phyloP scores from a whole-genome alignment of 805 yeast species.

The Pichia manshurica region DNA sequence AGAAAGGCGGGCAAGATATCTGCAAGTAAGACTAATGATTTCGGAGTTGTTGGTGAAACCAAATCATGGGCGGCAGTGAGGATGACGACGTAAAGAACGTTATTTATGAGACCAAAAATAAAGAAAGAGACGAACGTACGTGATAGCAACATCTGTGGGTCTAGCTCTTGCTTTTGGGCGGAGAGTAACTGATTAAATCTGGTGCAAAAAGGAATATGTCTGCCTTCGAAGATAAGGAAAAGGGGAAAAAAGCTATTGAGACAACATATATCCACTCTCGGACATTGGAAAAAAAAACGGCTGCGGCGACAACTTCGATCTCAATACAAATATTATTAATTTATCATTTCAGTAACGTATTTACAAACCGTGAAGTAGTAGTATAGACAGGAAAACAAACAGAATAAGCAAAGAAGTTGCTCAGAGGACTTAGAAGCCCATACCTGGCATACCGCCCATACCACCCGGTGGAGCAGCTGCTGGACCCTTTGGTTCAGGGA shows the following conservation, averaged over 20 bases:
- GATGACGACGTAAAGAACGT: constrained; percentile 85
- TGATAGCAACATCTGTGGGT: background rate
- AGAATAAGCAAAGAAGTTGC: background rate
- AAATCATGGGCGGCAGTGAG: constrained; percentile 88
- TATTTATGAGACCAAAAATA: constrained; percentile 81
- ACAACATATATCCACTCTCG: too few relatives aligned
- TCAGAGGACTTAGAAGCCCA: constrained; percentile 20
- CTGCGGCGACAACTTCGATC: too few relatives aligned
- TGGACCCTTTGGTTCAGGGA: constrained; percentile 70
- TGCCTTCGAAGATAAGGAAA: too few relatives aligned
- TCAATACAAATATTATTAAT: background rate
- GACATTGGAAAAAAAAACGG: too few relatives aligned
- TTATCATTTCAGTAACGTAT: background rate
- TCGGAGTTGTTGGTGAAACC: constrained; percentile 79
- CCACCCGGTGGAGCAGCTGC: constrained; percentile 42
- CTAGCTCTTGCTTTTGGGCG: too few relatives aligned
- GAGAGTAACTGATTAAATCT: too few relatives aligned
- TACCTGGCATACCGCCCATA: constrained; percentile 40
- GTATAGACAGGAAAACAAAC: too few relatives aligned
- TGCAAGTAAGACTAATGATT: constrained; percentile 77
- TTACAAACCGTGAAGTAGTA: too few relatives aligned
- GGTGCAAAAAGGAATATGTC: too few relatives aligned
- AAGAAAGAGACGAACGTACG: constrained; percentile 45
- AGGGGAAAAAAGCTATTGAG: too few relatives aligned
- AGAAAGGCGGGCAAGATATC: constrained; percentile 81